Base-by-base conservation (phyloP, 768 basidiomycete genomes). In the Kwoniella pini region DNA sequence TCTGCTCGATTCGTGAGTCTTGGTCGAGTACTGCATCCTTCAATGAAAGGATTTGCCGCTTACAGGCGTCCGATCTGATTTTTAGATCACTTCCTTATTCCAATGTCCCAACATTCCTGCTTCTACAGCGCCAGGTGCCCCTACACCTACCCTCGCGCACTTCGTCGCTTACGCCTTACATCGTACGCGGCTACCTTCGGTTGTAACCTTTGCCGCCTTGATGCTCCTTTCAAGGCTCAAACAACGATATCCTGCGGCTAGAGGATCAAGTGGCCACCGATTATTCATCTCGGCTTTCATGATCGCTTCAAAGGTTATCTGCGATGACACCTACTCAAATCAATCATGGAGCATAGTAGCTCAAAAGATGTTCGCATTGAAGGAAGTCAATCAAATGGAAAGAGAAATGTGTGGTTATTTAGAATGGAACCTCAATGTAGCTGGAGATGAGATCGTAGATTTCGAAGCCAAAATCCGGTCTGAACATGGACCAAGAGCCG, bases 311-410 rank as follows among this genome's bases (percentile, higher is more conserved):
- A 91, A 91, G 73, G 88, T 92, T n/a, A 88, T 91, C 49, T 92
- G 91, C 79, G 91, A 94, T 81, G 91, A 93, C 69, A 93, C 90
- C 0, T 94, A 93, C 76, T 90, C 88, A 15, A 93, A 93, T 83
- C 91, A 91, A 75, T 89, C 88, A 0, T 94, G 91, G 91, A 85
- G 85, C 4, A 88, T 93, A 44, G 91, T 94, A 39, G 91, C 89
- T 0, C 90, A 93, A 77, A 87, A 85, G 27, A 87, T 91, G 85
- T 94, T 93, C 70, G 80, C 83, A 1, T 80, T 94, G 6, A 84
- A 88, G 45, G 92, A 94, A 82, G 88, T 96, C 72, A 96, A 96
- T 78, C 91, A 94, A 82, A 93, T 94, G 91, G 92, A 94, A 81
- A 81, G 91, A 22, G 91, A 94, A 79, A 92, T 96, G 87, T 91